Evolutionary conservation across 148 eudicot species (phyloP).

Genomic region (Chenopodium quinoa): DNA sequence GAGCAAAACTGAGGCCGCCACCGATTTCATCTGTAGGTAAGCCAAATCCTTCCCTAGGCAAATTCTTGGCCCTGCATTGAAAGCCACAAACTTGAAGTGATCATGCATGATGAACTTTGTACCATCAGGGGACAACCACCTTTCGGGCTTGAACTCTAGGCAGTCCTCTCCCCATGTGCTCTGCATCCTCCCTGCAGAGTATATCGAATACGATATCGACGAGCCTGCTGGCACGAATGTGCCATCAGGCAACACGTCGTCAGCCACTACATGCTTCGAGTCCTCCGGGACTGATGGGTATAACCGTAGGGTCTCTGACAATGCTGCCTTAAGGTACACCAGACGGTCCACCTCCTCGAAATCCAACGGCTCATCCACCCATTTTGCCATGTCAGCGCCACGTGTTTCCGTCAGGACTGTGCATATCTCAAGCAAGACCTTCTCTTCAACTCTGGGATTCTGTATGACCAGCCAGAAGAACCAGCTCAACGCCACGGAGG

Average conservation of each 20-base stretch:
- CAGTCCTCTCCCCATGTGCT: slow-evolving; percentile 86
- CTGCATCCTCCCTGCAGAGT: slow-evolving; percentile 82
- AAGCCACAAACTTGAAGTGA: slow-evolving; percentile 70
- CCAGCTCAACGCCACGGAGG: slow-evolving; percentile 92
- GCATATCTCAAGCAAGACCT: slow-evolving; percentile 55
- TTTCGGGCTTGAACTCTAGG: slow-evolving; percentile 70
- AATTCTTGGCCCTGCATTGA: slow-evolving; percentile 84
- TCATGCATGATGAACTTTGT: slow-evolving; percentile 54
- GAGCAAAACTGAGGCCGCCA: slow-evolving; percentile 72
- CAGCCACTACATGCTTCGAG: slow-evolving; percentile 79
- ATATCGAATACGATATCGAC: slow-evolving; percentile 78
- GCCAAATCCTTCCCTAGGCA: slow-evolving; percentile 89
- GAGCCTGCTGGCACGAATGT: slow-evolving; percentile 90
- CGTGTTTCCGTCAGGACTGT: slow-evolving; percentile 69
- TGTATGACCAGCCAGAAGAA: slow-evolving; percentile 79
- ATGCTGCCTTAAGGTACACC: slow-evolving; percentile 73
- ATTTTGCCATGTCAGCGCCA: slow-evolving; percentile 50
- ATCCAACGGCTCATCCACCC: slow-evolving; percentile 61
- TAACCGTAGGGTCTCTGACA: slow-evolving; percentile 77
- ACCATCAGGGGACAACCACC: slow-evolving; percentile 61
- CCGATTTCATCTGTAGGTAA: slow-evolving; percentile 84
- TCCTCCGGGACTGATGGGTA: slow-evolving; percentile 97
- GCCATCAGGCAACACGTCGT: slow-evolving; percentile 81
- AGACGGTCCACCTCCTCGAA: slow-evolving; percentile 80
- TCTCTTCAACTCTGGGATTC: slow-evolving; percentile 57